phyloP scores from a whole-genome alignment of 257 asterid genomes.

The Paraleonurus japonicus region DNA sequence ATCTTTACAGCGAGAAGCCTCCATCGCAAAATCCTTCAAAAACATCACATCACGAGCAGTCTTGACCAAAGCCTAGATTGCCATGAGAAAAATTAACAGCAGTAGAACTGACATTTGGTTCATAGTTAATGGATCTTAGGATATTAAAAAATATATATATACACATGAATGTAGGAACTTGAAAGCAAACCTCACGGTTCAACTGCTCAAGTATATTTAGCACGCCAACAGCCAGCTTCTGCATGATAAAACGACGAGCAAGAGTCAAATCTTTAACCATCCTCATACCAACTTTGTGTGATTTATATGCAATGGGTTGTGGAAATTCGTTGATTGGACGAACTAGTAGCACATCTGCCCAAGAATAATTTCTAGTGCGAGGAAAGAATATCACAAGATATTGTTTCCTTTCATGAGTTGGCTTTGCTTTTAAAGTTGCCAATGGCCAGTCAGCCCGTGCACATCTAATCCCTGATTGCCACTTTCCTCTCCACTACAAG shows the following conservation, averaged over 20 bases:
- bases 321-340: constrained; percentile 83
- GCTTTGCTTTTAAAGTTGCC: constrained; percentile 86
- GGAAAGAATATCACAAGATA: constrained; percentile 95
- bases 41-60: constrained; percentile 69
- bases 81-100: constrained; percentile 28
- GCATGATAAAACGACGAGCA: constrained; percentile 85
- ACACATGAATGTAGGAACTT: constrained; percentile 15
- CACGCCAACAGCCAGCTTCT: constrained; percentile 87
- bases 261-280: constrained; percentile 81
- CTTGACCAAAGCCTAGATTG: constrained; percentile 75
- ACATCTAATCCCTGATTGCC: constrained; percentile 98
- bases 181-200: constrained; percentile 72
- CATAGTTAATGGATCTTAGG: neutral
- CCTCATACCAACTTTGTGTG: constrained; percentile 73
- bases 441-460: constrained; percentile 94
- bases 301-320: constrained; percentile 74
- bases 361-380: constrained; percentile 79
- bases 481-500: constrained; percentile 93
- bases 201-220: constrained; percentile 80
- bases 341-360: constrained; percentile 94
- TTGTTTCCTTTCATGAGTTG: constrained; percentile 90
- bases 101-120: neutral
- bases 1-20: constrained; percentile 81
- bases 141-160: neutral
- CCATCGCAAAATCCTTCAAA: constrained; percentile 87